phyloP scores from a whole-genome alignment of 2,329 filamentous ascomycete genomes.

The Fusarium buxicola region DNA sequence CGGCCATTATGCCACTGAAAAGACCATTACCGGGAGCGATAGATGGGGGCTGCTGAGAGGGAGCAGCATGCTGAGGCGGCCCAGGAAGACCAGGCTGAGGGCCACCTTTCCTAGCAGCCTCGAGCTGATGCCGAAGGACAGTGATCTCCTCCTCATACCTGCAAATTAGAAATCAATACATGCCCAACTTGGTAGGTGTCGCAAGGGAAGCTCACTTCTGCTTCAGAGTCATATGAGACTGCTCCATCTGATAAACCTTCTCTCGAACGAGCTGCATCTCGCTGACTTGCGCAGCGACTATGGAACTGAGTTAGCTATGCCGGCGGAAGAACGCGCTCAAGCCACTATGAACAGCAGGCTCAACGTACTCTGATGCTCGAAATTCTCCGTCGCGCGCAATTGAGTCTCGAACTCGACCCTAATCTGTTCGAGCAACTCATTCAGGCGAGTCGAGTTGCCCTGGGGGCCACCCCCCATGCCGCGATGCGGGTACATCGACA shows the following conservation, averaged over 20 bases:
- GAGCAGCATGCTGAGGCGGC: slow-evolving; percentile 79
- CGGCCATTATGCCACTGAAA: slow-evolving; percentile 96
- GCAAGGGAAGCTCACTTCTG: slow-evolving; percentile 75
- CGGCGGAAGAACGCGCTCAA: slow-evolving; percentile 17
- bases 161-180: slow-evolving; percentile 14
- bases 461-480: slow-evolving; percentile 79
- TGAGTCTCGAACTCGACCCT: slow-evolving; percentile 91
- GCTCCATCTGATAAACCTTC: slow-evolving; percentile 94
- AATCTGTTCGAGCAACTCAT: slow-evolving; percentile 91
- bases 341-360: slow-evolving; percentile 16
- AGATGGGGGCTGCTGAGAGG: slow-evolving; percentile 86
- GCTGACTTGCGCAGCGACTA: slow-evolving; percentile 90
- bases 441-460: slow-evolving; percentile 73
- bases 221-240: slow-evolving; percentile 88
- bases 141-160: slow-evolving; percentile 96
- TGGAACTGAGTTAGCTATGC: slow-evolving; percentile 41
- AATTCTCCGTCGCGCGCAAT: slow-evolving; percentile 82
- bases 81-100: slow-evolving; percentile 71
- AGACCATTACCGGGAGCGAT: slow-evolving; percentile 92
- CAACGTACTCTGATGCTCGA: slow-evolving; percentile 95
- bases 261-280: slow-evolving; percentile 95
- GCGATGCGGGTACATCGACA: slow-evolving; percentile 92
- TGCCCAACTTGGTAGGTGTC: background rate
- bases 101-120: slow-evolving; percentile 73
- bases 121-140: slow-evolving; percentile 88